Evolutionary conservation across 2,329 filamentous ascomycete species (phyloP).

Genomic region (Septoria linicola): DNA sequence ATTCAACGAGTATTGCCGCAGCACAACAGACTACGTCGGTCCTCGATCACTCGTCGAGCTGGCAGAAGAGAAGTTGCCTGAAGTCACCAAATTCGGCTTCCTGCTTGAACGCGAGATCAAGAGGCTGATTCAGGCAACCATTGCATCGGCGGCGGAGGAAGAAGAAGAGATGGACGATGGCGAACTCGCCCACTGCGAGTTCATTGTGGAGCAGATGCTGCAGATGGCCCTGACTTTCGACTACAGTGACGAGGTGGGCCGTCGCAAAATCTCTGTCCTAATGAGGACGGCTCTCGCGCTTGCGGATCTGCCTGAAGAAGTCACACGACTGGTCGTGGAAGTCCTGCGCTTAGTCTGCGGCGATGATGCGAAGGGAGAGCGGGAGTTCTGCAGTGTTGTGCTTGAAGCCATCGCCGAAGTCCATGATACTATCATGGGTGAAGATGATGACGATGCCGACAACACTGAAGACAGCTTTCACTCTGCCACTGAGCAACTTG

Average conservation of each 20-base stretch:
- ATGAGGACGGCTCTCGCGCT: constrained; percentile 82
- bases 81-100: constrained; percentile 87
- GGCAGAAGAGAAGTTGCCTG: constrained; percentile 89
- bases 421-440: constrained; percentile 80
- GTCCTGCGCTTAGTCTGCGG: constrained; percentile 81
- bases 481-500: constrained; percentile 83
- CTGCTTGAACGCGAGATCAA: constrained; percentile 79
- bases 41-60: constrained; percentile 72
- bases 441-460: constrained; percentile 57
- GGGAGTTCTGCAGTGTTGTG: constrained; percentile 80
- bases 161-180: constrained; percentile 64
- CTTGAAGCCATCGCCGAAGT: constrained; percentile 95
- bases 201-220: constrained; percentile 91
- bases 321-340: constrained; percentile 82
- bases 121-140: constrained; percentile 64
- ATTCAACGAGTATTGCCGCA: constrained; percentile 89
- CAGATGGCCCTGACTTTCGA: constrained; percentile 90
- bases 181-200: constrained; percentile 85
- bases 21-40: constrained; percentile 57
- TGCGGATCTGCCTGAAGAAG: constrained; percentile 84
- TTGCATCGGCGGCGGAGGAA: constrained; percentile 51
- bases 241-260: constrained; percentile 95
- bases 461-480: constrained; percentile 77
- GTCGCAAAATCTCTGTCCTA: constrained; percentile 92
- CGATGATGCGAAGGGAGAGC: constrained; percentile 68